Conservation (phyloP, 768 basidiomycete species). For the Panaeolus papilionaceus region DNA sequence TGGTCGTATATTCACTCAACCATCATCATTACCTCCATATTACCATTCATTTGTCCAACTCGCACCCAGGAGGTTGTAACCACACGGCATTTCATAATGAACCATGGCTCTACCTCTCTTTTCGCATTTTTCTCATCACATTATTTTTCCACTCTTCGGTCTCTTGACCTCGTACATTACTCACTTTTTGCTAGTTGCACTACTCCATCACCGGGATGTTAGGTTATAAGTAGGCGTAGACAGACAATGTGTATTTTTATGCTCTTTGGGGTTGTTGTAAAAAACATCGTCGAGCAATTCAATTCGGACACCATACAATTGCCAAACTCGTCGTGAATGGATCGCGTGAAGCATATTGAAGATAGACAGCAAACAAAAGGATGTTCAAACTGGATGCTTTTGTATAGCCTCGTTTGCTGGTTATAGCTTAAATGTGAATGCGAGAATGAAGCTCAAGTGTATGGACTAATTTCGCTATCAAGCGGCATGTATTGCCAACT, state of each 20-base stretch:
- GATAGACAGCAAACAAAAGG: background rate
- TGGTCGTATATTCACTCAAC: constrained; percentile 25
- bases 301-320: constrained; percentile 17
- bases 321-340: background rate
- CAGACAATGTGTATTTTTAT: constrained; percentile 62
- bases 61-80: constrained; percentile 52
- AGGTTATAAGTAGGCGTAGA: constrained; percentile 52
- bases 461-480: background rate
- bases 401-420: background rate
- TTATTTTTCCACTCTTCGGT: constrained; percentile 28
- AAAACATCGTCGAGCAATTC: constrained; percentile 18
- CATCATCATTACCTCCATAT: constrained; percentile 27
- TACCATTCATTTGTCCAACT: constrained; percentile 34
- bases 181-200: constrained; percentile 51
- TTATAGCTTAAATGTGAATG: background rate
- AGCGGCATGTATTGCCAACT: constrained; percentile 8
- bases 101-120: constrained; percentile 39
- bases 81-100: constrained; percentile 43
- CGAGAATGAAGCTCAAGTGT: background rate
- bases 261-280: constrained; percentile 33
- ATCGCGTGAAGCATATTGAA: background rate
- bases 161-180: constrained; percentile 41
- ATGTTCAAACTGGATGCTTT: background rate
- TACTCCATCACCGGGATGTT: constrained; percentile 49
- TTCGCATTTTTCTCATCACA: constrained; percentile 34